Percentiles rank a stretch among this genome's conserved stretches.
phyloP scores from a whole-genome alignment of 129 eudicot species.

The Heracleum sosnowskyi region DNA sequence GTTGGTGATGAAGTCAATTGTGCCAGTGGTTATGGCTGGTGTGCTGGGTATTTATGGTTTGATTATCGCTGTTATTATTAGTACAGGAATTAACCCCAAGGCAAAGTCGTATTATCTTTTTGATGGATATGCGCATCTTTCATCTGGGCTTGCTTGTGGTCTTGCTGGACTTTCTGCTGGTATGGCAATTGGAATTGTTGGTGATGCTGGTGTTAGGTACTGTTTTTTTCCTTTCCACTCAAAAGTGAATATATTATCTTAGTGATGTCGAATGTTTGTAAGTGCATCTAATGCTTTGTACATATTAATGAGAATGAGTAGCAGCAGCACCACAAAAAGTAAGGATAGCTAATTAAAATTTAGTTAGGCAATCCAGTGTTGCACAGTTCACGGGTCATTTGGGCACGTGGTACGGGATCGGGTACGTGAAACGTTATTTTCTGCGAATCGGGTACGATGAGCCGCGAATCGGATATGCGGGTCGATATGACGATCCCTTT shows the following conservation, averaged over 20 bases:
- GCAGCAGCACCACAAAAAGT: too few species aligned
- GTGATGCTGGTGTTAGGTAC: constrained; percentile 69
- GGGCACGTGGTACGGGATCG: too few species aligned
- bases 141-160: constrained; percentile 35
- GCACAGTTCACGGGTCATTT: too few species aligned
- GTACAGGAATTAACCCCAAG: constrained; percentile 65
- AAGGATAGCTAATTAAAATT: too few species aligned
- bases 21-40: constrained; percentile 35
- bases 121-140: constrained; percentile 61
- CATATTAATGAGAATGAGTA: too few species aligned
- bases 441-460: too few species aligned
- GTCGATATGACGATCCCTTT: too few species aligned
- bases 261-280: not conserved
- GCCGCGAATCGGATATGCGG: too few species aligned
- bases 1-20: not conserved
- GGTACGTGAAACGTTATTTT: too few species aligned
- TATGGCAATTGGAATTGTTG: constrained; percentile 51
- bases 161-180: constrained; percentile 50
- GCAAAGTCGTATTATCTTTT: constrained; percentile 42
- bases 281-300: too few species aligned
- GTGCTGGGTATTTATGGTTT: constrained; percentile 48
- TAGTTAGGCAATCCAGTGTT: not conserved
- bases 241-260: not conserved
- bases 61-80: constrained; percentile 45
- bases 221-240: not conserved